Percentiles rank a stretch among this genome's conserved stretches.
These are phyloP conservation scores for Pichia exigua DNA, from an alignment of 805 yeast genomes.

Conservation along the genomic window DNA sequence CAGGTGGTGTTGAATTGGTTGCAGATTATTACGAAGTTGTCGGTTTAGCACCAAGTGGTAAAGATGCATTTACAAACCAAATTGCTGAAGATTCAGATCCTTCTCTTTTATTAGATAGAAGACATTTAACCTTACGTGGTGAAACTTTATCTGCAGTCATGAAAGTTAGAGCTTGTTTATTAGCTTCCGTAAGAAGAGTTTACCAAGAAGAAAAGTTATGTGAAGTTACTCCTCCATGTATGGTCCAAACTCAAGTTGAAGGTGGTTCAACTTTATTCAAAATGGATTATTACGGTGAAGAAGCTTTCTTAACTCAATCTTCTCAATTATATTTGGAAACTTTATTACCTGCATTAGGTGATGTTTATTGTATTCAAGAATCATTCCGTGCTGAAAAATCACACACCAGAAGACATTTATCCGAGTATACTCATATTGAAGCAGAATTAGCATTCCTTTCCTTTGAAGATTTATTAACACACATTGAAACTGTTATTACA, in stretches of 20 bases:
- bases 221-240: slow-evolving; percentile 98
- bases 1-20: slow-evolving; percentile 91
- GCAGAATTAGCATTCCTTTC: slow-evolving; percentile 83
- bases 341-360: slow-evolving; percentile 92
- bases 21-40: slow-evolving; percentile 86
- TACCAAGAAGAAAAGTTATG: slow-evolving; percentile 64
- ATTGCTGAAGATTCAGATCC: slow-evolving; percentile 94
- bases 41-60: slow-evolving; percentile 95
- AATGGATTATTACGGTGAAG: slow-evolving; percentile 92
- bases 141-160: slow-evolving; percentile 87
- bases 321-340: slow-evolving; percentile 97
- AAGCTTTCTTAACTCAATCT: slow-evolving; percentile 92
- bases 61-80: slow-evolving; percentile 90
- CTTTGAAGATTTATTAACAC: slow-evolving; percentile 79
- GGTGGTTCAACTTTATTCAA: slow-evolving; percentile 96
- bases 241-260: slow-evolving; percentile 99
- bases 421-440: slow-evolving; percentile 96
- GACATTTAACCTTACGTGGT: slow-evolving; percentile 95
- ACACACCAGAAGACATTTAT: slow-evolving; percentile 95
- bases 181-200: slow-evolving; percentile 67
- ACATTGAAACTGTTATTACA: slow-evolving; percentile 74
- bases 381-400: slow-evolving; percentile 99
- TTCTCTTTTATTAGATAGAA: slow-evolving; percentile 82
- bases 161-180: slow-evolving; percentile 84
- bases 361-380: slow-evolving; percentile 95